These are phyloP conservation scores for Atkinsonella hypoxylon DNA, from an alignment of 2,329 filamentous ascomycete species.

Conservation along the genomic window DNA sequence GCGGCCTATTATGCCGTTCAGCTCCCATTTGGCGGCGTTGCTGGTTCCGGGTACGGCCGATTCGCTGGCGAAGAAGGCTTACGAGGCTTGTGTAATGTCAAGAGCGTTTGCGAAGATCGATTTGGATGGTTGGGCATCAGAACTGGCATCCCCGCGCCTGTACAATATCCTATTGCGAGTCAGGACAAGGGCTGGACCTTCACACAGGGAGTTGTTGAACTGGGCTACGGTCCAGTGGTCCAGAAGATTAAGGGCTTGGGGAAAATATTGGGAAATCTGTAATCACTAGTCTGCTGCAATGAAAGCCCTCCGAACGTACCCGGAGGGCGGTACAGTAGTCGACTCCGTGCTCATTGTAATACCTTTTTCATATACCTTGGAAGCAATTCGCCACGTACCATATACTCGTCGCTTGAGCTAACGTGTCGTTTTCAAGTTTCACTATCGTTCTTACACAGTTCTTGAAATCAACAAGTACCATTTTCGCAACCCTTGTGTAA, in stretches of 20 bases:
- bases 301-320: background rate
- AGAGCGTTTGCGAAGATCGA: slow-evolving; percentile 73
- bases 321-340: background rate
- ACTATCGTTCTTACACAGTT: background rate
- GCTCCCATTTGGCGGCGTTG: slow-evolving; percentile 85
- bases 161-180: slow-evolving; percentile 69
- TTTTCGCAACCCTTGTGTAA: background rate
- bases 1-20: slow-evolving; percentile 88
- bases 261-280: slow-evolving; percentile 32
- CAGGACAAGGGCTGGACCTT: slow-evolving; percentile 55
- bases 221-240: slow-evolving; percentile 40
- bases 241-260: slow-evolving; percentile 29
- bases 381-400: background rate
- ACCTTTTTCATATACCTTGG: background rate
- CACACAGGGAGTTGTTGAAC: slow-evolving; percentile 45
- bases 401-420: background rate
- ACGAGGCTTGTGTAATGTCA: slow-evolving; percentile 72
- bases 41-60: slow-evolving; percentile 79
- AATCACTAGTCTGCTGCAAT: slow-evolving; percentile 1
- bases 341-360: background rate
- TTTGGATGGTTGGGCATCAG: slow-evolving; percentile 47
- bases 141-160: slow-evolving; percentile 68
- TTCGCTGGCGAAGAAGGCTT: slow-evolving; percentile 89
- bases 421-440: background rate
- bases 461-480: background rate